Evolutionary conservation across 345 rosid genomes (phyloP).

Genomic region (Eucalyptus virginea): DNA sequence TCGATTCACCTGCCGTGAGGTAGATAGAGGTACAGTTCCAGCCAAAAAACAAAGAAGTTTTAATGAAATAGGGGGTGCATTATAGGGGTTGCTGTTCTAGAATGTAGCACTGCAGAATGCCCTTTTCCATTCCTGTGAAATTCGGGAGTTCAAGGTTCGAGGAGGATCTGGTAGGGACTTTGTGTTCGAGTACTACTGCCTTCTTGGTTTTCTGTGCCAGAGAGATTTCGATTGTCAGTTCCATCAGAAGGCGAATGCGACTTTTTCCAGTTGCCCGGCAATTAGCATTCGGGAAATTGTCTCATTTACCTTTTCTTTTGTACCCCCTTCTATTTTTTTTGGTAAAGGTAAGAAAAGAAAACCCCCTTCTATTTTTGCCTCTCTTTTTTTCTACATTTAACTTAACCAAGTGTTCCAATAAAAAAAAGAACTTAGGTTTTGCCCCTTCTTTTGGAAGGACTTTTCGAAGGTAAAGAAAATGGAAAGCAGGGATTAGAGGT

Average conservation of each 20-base stretch:
- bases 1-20: not conserved
- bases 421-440: not conserved
- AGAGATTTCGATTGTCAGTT: not conserved
- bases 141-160: not conserved
- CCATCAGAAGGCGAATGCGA: not conserved
- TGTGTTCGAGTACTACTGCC: not conserved
- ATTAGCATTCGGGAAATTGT: not conserved
- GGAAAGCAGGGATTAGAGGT: not conserved
- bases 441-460: not conserved
- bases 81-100: not conserved
- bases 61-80: not conserved
- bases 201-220: not conserved
- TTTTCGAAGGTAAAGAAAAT: not conserved
- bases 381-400: not conserved
- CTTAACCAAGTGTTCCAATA: not conserved
- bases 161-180: not conserved
- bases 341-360: too few relatives aligned
- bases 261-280: not conserved
- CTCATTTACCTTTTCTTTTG: not conserved
- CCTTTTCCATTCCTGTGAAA: not conserved
- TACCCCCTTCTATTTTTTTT: not conserved
- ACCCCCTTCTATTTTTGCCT: not conserved
- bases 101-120: not conserved
- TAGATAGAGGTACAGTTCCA: not conserved
- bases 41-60: not conserved